Base-by-base conservation (phyloP, 129 eudicot species). In the Sambucus nigra region DNA sequence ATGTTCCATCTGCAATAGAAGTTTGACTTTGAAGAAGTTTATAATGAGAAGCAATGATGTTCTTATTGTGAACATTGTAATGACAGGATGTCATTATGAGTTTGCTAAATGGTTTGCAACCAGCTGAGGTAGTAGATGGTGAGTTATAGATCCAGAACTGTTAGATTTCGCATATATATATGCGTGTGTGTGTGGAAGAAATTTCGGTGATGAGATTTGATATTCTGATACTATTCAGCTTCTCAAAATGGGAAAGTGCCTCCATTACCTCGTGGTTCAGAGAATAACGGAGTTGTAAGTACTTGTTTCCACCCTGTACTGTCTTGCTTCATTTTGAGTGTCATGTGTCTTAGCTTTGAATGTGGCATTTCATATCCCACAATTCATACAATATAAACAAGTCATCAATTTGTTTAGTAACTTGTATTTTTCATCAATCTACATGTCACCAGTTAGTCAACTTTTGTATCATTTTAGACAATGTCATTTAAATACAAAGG, bases 31-130 rank as follows among this genome's bases (percentile, higher is more conserved):
- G 42, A 1, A 54, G 52, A 51, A 47, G 3, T 66, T 27, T 16
- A 40, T 58, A 1, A 58, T 64, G 47, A 46, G 56, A 53, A 22
- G 27, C 39, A 25, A 26, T 35, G 27, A 24, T 48, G 27, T 27
- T 70, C 53, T 25, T 49, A 39, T 49, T 11, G 21, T 53, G 39
- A 40, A 31, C 35, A 32, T 55, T n/a, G 7, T 45, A 25, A 11
- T 52, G 24, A 21, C 94, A 91, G 99, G 99, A 91, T 80, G 82
- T 91, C 61, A 91, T 91, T 59, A 54, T 77, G 80, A 86, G 65
- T 67, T 75, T 91, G 72, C 65, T 91, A 63, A 82, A 72, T 75
- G 82, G 87, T 75, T 69, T 91, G 69, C 99, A 89, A 73, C 53
- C 79, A 45, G 58, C 74, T 50, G 95, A 91, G 53, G 80, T 66